Conservation (phyloP, 495 filamentous ascomycete species). For the Endocarpon pusillum region DNA sequence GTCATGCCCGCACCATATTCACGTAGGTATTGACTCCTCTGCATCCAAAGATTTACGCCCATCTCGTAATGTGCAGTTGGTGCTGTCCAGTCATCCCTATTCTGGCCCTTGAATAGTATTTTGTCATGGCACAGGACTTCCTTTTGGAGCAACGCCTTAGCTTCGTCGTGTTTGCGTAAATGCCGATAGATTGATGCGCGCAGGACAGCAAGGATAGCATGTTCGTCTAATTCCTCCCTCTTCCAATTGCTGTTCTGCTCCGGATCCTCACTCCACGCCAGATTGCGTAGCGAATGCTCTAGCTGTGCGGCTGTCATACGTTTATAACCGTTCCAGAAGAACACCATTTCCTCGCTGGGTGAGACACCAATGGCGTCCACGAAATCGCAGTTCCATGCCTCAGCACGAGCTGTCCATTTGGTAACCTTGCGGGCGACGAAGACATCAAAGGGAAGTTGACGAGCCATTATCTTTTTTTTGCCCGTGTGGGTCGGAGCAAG, state of each 20-base stretch:
- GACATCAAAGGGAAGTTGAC: conserved; percentile 76
- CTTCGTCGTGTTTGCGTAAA: conserved; percentile 40
- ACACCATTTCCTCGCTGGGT: conserved; percentile 87
- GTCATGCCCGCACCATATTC: conserved; percentile 12
- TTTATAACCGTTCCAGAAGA: conserved; percentile 75
- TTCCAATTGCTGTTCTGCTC: conserved; percentile 35
- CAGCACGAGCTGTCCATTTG: conserved; percentile 77
- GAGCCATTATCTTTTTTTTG: conserved; percentile 77
- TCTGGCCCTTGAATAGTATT: conserved; percentile 47
- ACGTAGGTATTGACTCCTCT: conserved; percentile 25
- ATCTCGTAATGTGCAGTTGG: conserved; percentile 81
- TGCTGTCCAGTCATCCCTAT: conserved; percentile 65
- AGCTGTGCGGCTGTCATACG: conserved; percentile 53
- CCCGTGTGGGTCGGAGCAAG: conserved; percentile 61
- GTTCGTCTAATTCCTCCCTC: conserved; percentile 54
- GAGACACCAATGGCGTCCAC: conserved; percentile 72
- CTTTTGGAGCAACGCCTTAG: conserved; percentile 41
- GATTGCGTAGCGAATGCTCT: conserved; percentile 38
- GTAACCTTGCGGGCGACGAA: conserved; percentile 72
- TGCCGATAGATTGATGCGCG: conserved; percentile 50
- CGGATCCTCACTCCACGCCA: conserved; percentile 49
- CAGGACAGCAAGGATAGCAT: conserved; percentile 47
- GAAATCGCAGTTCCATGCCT: conserved; percentile 46
- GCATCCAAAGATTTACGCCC: conserved; percentile 66
- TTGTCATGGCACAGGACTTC: conserved; percentile 49